Base-by-base conservation (phyloP, 2,329 filamentous ascomycete genomes). In the Penicillium sp. region DNA sequence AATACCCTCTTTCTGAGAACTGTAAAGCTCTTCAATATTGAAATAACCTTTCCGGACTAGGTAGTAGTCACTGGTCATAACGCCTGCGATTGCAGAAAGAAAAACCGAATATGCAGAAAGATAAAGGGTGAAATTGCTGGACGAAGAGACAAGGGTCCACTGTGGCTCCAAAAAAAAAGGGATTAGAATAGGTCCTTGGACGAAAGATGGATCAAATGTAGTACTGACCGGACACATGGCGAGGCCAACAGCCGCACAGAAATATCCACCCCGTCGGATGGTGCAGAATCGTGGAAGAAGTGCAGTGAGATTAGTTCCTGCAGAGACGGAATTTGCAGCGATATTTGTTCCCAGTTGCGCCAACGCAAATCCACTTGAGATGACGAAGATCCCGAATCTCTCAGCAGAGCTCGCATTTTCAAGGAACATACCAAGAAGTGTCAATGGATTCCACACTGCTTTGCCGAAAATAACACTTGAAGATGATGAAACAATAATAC, bases 51-150 rank as follows among this genome's bases (percentile, higher is more conserved):
- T 86, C 51, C 91, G 87, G 2, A 96, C 89, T 47, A 87, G 58
- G 72, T 93, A 96, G 78, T 96, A 96, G 72, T 96, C 91, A 62
- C 81, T 83, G 55, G 90, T 79, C 75, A 95, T 92, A 60, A 95
- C 90, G 19, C 91, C 91, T 0, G 90, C 91, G 58, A 96, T 93
- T 28, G 88, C 91, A 55, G 88, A 91, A 23, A 96, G 81, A 74
- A 96, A 96, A 47, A 96, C 91, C 4, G 88, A 91, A 77, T 95
- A 96, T 0, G 91, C 87, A 1, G 89, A 92, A 1, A 96, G 83
- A 68, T 95, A 95, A 3, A 89, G 92, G 0, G 89, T 92, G 76
- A 96, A 96, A 73, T 87, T 86, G 78, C 92, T 94, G 40, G 83
- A 83, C 34, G 79, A 79, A 3, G 81, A 85, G n/a, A 95, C 83